Evolutionary conservation across 2,329 filamentous ascomycete species (phyloP).

Genomic region (Orbilia ellipsospora): DNA sequence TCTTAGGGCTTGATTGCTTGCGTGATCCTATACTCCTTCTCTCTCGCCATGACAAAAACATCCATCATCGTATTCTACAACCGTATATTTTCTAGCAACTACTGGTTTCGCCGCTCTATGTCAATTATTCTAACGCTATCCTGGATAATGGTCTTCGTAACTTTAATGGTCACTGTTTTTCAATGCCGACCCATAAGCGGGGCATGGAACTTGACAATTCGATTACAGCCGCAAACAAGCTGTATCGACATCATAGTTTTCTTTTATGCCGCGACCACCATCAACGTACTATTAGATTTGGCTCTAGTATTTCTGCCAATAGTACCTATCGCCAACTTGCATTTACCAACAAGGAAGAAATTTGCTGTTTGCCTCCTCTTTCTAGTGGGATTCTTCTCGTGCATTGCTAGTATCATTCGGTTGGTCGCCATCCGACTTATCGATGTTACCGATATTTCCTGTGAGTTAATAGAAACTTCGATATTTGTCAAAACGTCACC

Average conservation of each 20-base stretch:
- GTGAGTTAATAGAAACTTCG: no score
- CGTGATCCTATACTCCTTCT: constrained; percentile 23
- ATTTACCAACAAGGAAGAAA: constrained; percentile 20
- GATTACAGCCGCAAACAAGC: constrained; percentile 5
- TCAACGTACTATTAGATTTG: constrained; percentile 25
- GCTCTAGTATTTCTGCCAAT: constrained; percentile 27
- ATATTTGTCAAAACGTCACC: no score
- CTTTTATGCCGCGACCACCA: constrained; percentile 11
- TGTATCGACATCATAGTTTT: constrained; percentile 23
- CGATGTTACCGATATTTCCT: no score
- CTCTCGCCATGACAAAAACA: constrained; percentile 28
- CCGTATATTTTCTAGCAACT: constrained; percentile 33
- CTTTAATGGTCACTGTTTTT: constrained; percentile 26
- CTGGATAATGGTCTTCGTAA: constrained; percentile 35
- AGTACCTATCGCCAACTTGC: constrained; percentile 21
- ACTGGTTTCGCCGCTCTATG: constrained; percentile 15
- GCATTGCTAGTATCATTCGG: constrained; percentile 21
- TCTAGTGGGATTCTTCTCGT: constrained; percentile 31
- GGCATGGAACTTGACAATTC: constrained; percentile 13
- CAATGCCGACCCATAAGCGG: constrained; percentile 25
- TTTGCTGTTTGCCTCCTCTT: constrained; percentile 38
- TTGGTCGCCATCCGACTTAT: constrained; percentile 5
- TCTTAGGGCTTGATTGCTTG: constrained; percentile 31
- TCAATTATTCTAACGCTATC: constrained; percentile 5
- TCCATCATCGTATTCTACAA: constrained; percentile 41